Evolutionary conservation across 2,329 filamentous ascomycete genomes (phyloP).

Genomic region (Lachnellula occidentalis): DNA sequence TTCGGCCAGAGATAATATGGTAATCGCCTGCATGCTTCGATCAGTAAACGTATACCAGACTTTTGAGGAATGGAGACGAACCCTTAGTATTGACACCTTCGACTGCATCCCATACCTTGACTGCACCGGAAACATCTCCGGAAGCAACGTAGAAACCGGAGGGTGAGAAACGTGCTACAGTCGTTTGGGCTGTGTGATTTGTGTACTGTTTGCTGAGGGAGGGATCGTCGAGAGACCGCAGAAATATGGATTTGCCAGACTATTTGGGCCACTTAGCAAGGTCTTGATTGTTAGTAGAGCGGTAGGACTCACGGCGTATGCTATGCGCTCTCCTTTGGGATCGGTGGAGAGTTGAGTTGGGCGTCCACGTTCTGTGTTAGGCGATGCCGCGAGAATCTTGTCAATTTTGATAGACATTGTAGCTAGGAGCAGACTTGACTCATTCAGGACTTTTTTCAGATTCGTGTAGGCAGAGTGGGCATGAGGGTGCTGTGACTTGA

Average conservation of each 20-base stretch:
- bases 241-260: constrained; percentile 95
- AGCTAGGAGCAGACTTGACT: not conserved
- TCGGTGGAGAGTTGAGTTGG: constrained; percentile 86
- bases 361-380: constrained; percentile 76
- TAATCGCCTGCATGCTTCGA: constrained; percentile 60
- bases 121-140: constrained; percentile 77
- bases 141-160: constrained; percentile 93
- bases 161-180: constrained; percentile 88
- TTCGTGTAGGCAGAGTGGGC: not conserved
- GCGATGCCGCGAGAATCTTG: constrained; percentile 78
- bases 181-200: constrained; percentile 81
- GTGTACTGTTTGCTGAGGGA: constrained; percentile 84
- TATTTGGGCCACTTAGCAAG: constrained; percentile 33
- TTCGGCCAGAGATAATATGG: constrained; percentile 85
- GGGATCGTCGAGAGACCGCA: constrained; percentile 90
- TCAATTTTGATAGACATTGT: constrained; percentile 49
- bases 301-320: constrained; percentile 69
- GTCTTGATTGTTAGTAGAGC: not conserved
- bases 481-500: not conserved
- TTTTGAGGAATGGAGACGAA: not conserved
- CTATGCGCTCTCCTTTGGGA: constrained; percentile 82
- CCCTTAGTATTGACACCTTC: constrained; percentile 75
- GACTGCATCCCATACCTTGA: constrained; percentile 89
- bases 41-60: not conserved
- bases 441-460: no score